These are phyloP conservation scores for Taxawa tesnikishii DNA, from an alignment of 2,329 filamentous ascomycete genomes.

Conservation along the genomic window DNA sequence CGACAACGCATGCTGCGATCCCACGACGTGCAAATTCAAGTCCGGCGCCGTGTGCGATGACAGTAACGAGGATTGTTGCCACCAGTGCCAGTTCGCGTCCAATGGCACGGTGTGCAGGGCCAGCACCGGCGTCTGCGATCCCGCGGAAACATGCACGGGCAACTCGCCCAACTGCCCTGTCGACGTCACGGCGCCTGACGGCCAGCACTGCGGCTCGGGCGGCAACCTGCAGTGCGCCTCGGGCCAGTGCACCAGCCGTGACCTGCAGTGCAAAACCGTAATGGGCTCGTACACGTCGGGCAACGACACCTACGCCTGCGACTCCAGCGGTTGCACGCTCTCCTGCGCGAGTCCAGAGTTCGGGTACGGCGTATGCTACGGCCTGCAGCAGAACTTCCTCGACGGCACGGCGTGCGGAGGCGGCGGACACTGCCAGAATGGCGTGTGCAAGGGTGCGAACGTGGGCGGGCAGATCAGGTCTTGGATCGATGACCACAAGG, in stretches of 20 bases:
- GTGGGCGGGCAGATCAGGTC: slow-evolving; percentile 56
- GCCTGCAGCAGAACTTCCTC: slow-evolving; percentile 80
- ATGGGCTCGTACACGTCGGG: slow-evolving; percentile 62
- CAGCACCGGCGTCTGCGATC: slow-evolving; percentile 73
- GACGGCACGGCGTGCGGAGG: slow-evolving; percentile 80
- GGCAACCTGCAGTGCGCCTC: slow-evolving; percentile 72
- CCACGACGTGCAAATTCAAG: slow-evolving; percentile 76
- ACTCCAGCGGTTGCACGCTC: slow-evolving; percentile 58
- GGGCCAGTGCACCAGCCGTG: slow-evolving; percentile 86
- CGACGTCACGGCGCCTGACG: slow-evolving; percentile 60
- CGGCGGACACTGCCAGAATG: slow-evolving; percentile 68
- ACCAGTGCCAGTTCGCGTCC: slow-evolving; percentile 54
- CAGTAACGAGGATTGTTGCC: slow-evolving; percentile 76
- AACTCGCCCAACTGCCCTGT: slow-evolving; percentile 58
- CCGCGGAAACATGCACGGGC: slow-evolving; percentile 71
- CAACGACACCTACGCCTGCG: slow-evolving; percentile 74
- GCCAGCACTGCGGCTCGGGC: slow-evolving; percentile 54
- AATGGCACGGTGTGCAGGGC: slow-evolving; percentile 65
- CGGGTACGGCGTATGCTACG: slow-evolving; percentile 53
- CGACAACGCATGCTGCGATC: slow-evolving; percentile 69
- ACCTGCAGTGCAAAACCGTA: slow-evolving; percentile 76
- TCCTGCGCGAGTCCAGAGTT: slow-evolving; percentile 64
- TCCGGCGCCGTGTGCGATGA: slow-evolving; percentile 66
- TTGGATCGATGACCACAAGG: slow-evolving; percentile 68
- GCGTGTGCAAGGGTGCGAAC: slow-evolving; percentile 60